Base-by-base conservation (phyloP, 768 basidiomycete genomes). In the Cyclocybe aegerita region DNA sequence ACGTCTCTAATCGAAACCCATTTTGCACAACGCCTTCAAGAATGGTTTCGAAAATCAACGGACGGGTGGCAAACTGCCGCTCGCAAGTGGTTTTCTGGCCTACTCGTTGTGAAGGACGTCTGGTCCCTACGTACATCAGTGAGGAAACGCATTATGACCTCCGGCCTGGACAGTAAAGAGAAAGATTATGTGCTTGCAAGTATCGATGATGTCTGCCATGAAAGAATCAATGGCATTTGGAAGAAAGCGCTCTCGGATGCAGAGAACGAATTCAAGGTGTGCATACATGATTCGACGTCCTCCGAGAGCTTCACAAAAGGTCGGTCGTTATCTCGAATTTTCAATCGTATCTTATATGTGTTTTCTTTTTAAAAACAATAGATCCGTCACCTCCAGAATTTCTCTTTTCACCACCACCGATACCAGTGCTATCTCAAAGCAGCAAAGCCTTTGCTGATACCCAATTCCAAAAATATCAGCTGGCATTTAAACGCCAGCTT, bases 91-190 rank as follows among this genome's bases (percentile, higher is more conserved):
- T 70, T 93, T 46, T 54, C 70, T 7, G 75, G 77, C 5, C 67
- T 93, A 14, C 68, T 76, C n/a, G 78, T 61, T 15, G 79, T 87
- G 31, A 77, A 76, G 37, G 86, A 86, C 36, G 78, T 91, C 7
- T 93, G 91, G 90, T 77, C 73, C 32, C 65, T 90, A n/a, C 75
- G 88, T 39, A 65, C 68, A 17, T 81, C 74, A 36, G 68, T 79
- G 39, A 68, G 70, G 49, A 75, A 68, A 40, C 82, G 77, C 76
- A 63, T 83, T 23, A 54, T 58, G 10, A 65, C 65, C 9, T 75
- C 75, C 11, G 65, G 65, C n/a, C 69, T 91, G 36, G 70, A 73
- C 15, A 61, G 64, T 1, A 43, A 63, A 14, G 89, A 95, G 65
- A 71, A 65, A 45, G 46, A 17, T 1, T 61, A 68, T 10, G 59